Conservation (phyloP, 2,329 filamentous ascomycete species). For the Xylaria arbuscula region DNA sequence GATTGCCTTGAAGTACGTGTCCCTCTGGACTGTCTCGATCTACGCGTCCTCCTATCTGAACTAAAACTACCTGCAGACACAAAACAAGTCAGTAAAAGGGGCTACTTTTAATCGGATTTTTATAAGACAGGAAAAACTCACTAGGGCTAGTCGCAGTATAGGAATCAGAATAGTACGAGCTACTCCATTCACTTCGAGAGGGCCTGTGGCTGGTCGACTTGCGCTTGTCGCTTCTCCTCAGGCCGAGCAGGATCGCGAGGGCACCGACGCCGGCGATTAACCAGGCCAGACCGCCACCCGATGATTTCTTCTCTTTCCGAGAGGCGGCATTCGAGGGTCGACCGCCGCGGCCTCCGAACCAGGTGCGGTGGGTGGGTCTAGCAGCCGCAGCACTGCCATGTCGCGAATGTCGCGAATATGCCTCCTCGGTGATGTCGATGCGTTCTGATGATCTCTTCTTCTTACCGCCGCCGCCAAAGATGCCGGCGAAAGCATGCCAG, state of each 20-base stretch:
- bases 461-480: slow-evolving; percentile 69
- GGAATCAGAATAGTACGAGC: slow-evolving; percentile 66
- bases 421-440: slow-evolving; percentile 73
- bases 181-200: slow-evolving; percentile 59
- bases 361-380: slow-evolving; percentile 66
- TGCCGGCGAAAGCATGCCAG: slow-evolving; percentile 67
- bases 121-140: slow-evolving; percentile 55
- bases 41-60: slow-evolving; percentile 57
- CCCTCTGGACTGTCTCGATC: slow-evolving; percentile 47
- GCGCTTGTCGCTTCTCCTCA: slow-evolving; percentile 60
- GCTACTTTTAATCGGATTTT: slow-evolving; percentile 40
- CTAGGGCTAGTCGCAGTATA: slow-evolving; percentile 64
- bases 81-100: slow-evolving; percentile 44
- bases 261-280: slow-evolving; percentile 64
- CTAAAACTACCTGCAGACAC: slow-evolving; percentile 57
- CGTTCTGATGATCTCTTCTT: slow-evolving; percentile 62
- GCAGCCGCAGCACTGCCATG: slow-evolving; percentile 58
- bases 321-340: slow-evolving; percentile 53
- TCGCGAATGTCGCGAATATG: slow-evolving; percentile 66
- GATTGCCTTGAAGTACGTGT: slow-evolving; percentile 46
- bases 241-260: slow-evolving; percentile 66
- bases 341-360: slow-evolving; percentile 65
- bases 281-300: slow-evolving; percentile 60
- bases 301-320: slow-evolving; percentile 66
- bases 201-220: slow-evolving; percentile 56